Evolutionary conservation across 331 rosid genomes (phyloP).

Genomic region (Phaseolus coccineus): DNA sequence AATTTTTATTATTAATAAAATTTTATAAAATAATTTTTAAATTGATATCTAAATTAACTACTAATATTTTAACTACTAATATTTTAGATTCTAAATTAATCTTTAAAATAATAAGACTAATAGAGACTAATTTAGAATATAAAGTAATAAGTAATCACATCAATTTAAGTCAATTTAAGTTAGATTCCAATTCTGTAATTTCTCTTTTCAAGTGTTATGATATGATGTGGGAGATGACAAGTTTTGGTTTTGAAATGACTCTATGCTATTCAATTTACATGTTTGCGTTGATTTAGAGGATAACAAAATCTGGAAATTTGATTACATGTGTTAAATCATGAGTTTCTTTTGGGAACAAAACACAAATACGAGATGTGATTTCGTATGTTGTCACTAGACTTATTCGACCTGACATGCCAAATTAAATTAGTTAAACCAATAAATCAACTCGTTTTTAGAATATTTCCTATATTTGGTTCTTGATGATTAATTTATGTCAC

Average conservation of each 20-base stretch:
- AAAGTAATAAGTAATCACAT: too few relatives aligned
- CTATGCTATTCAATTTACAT: slow-evolving; percentile 4
- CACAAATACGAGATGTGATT: background rate
- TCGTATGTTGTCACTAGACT: background rate
- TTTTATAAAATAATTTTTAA: too few relatives aligned
- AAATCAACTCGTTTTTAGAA: too few relatives aligned
- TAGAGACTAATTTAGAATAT: too few relatives aligned
- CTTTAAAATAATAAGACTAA: too few relatives aligned
- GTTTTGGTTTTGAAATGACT: slow-evolving; percentile 23
- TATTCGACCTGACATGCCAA: background rate
- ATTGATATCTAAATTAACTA: too few relatives aligned
- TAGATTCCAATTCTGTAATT: too few relatives aligned
- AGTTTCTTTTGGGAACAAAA: background rate
- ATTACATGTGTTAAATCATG: background rate
- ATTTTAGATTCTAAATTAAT: too few relatives aligned
- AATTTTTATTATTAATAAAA: too few relatives aligned
- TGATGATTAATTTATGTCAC: slow-evolving; percentile 10
- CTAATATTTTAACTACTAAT: too few relatives aligned
- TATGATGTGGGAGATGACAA: background rate
- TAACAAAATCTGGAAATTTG: slow-evolving; percentile 8
- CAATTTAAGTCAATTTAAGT: too few relatives aligned
- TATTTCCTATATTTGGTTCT: background rate
- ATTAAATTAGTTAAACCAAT: background rate
- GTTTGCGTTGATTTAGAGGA: slow-evolving; percentile 29
- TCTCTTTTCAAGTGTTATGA: background rate